Evolutionary conservation across 371 early-diverging fungal species (phyloP).

Genomic region (Chytridiales sp.): DNA sequence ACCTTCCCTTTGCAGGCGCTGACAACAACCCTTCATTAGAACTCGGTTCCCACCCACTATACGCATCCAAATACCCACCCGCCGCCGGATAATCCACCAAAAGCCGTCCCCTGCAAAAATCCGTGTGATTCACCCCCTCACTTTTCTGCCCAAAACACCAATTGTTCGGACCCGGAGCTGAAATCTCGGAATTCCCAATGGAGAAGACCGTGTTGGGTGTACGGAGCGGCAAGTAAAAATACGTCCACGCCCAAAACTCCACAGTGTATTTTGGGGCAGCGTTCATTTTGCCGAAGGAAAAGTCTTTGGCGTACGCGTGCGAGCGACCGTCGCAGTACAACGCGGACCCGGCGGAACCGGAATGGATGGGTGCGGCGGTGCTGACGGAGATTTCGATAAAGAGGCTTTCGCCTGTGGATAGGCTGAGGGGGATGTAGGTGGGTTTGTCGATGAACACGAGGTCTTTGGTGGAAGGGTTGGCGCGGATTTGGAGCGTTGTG

Average conservation of each 20-base stretch:
- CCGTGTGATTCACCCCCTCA: neutral
- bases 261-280: neutral
- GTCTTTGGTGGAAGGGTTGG: neutral
- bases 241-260: slow-evolving; percentile 1
- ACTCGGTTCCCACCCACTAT: neutral
- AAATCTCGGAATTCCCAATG: slow-evolving; percentile 2
- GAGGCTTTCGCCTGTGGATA: neutral
- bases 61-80: neutral
- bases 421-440: too few relatives aligned
- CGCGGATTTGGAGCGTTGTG: neutral
- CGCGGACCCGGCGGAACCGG: slow-evolving; percentile 3
- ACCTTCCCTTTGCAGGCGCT: neutral
- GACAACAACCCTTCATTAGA: neutral
- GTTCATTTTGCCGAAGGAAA: neutral
- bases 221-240: neutral
- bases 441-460: too few relatives aligned
- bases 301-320: slow-evolving; percentile 2
- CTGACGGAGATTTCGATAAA: neutral
- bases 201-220: neutral
- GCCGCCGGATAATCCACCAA: neutral
- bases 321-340: slow-evolving; percentile 4
- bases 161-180: neutral
- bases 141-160: neutral
- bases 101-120: neutral
- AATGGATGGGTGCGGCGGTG: neutral